Base-by-base conservation (phyloP, 2,329 filamentous ascomycete species). In the Phialocephala subalpina region DNA sequence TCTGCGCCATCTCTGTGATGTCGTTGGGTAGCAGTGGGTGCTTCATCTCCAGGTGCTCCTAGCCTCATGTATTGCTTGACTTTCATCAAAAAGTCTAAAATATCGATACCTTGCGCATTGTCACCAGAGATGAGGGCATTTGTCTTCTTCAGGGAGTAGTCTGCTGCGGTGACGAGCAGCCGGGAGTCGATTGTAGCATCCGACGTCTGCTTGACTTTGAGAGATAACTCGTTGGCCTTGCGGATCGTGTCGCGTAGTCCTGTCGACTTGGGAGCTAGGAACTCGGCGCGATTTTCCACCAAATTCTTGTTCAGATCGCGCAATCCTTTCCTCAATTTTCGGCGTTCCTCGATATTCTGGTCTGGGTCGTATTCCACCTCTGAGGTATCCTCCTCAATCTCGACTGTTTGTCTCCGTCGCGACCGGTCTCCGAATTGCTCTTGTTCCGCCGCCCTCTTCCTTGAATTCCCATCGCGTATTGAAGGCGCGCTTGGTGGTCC, bases 141-240 rank as follows among this genome's bases (percentile, higher is more conserved):
- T 0, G 93, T 90, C 76, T 93, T 94, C 72, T 92, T 92, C 73
- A 91, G 90, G 0, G 92, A 90, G 4, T 97, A 79, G 69, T 97
- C 94, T 5, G 92, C 92, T 0, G 92, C 89, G 69, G 86, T 89
- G 58, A 97, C 91, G 3, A 98, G 84, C 29, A 97, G 83, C n/a
- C 92, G 89, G 0, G 95, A 94, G 77, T 99, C 96, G 67, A 97
- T 90, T 0, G 92, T 92, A 0, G 96, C 96, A 77, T 98, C 96
- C 1, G 90, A 89, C 0, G 96, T 97, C 80, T 97, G 94, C 73
- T 91, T 92, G 67, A 97, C 90, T 71, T 88, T 83, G 63, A 83
- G 82, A 67, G 90, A 89, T 16, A 90, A 80, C 40, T 83, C 78
- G 72, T 96, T 90, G 18, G 91, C 90, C 69, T 86, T 84, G 27